phyloP scores from a whole-genome alignment of 2,329 filamentous ascomycete genomes.

The Neurospora sp. region DNA sequence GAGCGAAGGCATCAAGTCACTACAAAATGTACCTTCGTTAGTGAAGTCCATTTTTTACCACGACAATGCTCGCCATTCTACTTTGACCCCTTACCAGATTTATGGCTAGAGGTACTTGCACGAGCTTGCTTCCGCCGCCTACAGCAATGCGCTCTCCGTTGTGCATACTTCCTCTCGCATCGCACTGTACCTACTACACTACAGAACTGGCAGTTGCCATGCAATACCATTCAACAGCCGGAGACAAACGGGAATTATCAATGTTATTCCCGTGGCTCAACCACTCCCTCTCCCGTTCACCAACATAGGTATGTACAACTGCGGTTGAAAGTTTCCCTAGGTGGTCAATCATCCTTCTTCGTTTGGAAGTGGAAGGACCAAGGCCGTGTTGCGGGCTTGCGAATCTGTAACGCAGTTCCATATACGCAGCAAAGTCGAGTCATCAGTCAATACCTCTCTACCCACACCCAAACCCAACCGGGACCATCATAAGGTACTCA shows the following conservation, averaged over 20 bases:
- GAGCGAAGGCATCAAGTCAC: too few species aligned
- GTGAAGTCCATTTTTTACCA: too few species aligned
- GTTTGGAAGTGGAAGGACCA: background rate
- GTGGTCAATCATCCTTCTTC: too few species aligned
- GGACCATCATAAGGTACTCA: background rate
- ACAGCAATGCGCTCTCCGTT: background rate
- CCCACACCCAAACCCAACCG: background rate
- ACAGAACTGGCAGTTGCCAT: background rate
- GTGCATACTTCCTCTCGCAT: background rate
- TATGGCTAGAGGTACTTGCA: too few species aligned
- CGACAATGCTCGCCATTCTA: too few species aligned
- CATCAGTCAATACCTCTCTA: too few species aligned
- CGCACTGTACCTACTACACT: background rate
- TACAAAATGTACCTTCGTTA: too few species aligned
- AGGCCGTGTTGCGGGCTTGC: background rate
- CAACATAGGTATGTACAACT: too few species aligned
- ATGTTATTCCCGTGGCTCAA: background rate
- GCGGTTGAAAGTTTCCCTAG: background rate
- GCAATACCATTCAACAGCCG: background rate
- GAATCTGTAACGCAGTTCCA: background rate
- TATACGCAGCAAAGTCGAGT: background rate
- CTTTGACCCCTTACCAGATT: too few species aligned
- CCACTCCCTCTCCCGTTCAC: too few species aligned
- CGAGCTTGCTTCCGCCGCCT: background rate
- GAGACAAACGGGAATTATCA: background rate